These are phyloP conservation scores for Wickerhamiella infanticola DNA, from an alignment of 1,139 yeast genomes.

Conservation along the genomic window DNA sequence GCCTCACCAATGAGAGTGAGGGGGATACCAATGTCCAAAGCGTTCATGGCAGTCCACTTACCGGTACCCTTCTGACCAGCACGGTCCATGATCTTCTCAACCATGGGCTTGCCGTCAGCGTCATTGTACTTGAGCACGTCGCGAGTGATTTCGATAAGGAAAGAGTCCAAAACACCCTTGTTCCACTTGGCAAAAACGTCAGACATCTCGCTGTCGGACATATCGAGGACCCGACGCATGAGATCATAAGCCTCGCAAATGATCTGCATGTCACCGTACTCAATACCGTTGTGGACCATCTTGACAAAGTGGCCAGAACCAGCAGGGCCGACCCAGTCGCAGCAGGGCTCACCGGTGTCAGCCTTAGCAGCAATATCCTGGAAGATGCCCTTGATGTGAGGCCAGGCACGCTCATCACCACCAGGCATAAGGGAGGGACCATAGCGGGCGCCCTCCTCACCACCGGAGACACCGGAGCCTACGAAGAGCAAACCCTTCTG, in stretches of 20 bases:
- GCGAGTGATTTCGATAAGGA: slow-evolving; percentile 92
- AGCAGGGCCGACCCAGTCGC: slow-evolving; percentile 99
- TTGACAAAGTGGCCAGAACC: slow-evolving; percentile 99
- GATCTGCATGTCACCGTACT: slow-evolving; percentile 99
- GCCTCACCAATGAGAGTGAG: slow-evolving; percentile 98
- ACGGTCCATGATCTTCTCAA: slow-evolving; percentile 88
- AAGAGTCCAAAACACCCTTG: slow-evolving; percentile 94
- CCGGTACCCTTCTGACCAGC: slow-evolving; percentile 99
- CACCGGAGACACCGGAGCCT: slow-evolving; percentile 99
- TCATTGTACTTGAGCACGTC: slow-evolving; percentile 81
- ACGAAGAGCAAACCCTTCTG: slow-evolving; percentile 81
- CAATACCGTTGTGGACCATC: slow-evolving; percentile 99
- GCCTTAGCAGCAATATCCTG: slow-evolving; percentile 92
- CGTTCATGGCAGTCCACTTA: slow-evolving; percentile 98
- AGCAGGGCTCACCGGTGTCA: slow-evolving; percentile 90
- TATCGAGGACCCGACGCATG: slow-evolving; percentile 86
- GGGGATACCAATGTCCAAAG: slow-evolving; percentile 95
- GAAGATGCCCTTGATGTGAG: slow-evolving; percentile 91
- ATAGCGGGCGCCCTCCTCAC: slow-evolving; percentile 99
- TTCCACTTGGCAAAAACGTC: slow-evolving; percentile 90
- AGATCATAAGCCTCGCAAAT: slow-evolving; percentile 95
- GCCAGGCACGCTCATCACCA: slow-evolving; percentile 98
- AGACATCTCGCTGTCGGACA: slow-evolving; percentile 83
- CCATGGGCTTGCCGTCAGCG: slow-evolving; percentile 77
- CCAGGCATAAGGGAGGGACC: slow-evolving; percentile 99